Base-by-base conservation (phyloP, 768 basidiomycete species). In the Amyloporia xantha region DNA sequence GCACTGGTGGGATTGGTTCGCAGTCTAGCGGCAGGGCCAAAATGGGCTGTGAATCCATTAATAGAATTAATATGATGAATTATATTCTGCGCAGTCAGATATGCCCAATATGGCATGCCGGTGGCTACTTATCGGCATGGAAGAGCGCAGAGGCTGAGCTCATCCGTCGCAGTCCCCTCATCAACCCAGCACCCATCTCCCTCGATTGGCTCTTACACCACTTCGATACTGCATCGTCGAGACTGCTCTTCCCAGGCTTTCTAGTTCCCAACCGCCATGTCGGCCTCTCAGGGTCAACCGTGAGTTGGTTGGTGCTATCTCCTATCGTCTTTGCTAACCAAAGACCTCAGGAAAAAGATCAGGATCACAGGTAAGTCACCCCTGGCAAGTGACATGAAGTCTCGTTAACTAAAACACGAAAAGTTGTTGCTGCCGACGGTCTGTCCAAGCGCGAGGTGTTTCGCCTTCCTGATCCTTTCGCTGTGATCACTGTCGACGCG, bases 401-500 rank as follows among this genome's bases (percentile, higher is more conserved):
- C n/a, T n/a, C n/a, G n/a, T n/a, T n/a, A n/a, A n/a, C n/a, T n/a
- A n/a, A n/a, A n/a, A n/a, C n/a, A n/a, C n/a, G 30, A 15, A 33
- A 7, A 33, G 30, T 94, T 54, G 93, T 99, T 54, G 95, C 96
- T 48, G 96, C 92, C 40, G 93, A 96, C 70, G 87, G 87, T 12
- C 71, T 96, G 17, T 86, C 86, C 41, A 96, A 95, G 72, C 87
- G 92, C 49, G 92, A 96, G 72, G 91, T 95, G 47, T 93, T 96
- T 65, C 82, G 94, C 45, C 83, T 97, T 5, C 96, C 95, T 2
- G 94, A 98, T 68, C 95, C 96, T 4, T 97, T 98, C 65, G 95
- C 96, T 4, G 93, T 99, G 60, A 87, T 99, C 66, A 97, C 95
- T 19, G 93, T 98, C 37, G 96, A 99, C 58, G 91, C 92, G 3